These are phyloP conservation scores for Backusella westeae DNA, from an alignment of 192 early-diverging fungal genomes.

Conservation along the genomic window DNA sequence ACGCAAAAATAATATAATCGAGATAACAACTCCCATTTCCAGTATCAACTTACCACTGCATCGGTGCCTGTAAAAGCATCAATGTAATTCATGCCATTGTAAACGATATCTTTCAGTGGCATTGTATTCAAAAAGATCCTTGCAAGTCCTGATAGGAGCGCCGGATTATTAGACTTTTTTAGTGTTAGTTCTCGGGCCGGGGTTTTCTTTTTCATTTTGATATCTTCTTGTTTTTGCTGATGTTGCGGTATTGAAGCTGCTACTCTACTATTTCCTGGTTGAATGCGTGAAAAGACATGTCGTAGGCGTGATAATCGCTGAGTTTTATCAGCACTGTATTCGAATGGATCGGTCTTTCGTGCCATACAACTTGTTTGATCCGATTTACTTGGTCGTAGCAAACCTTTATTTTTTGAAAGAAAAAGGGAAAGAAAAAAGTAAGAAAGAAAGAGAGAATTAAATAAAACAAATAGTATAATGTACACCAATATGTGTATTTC, in stretches of 20 bases:
- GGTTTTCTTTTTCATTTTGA: background rate
- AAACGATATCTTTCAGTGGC: constrained; percentile 52
- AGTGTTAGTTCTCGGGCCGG: background rate
- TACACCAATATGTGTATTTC: background rate
- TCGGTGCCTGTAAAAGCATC: constrained; percentile 73
- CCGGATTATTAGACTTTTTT: constrained; percentile 44
- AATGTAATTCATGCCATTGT: constrained; percentile 74
- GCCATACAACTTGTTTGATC: background rate
- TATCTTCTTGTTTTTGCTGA: background rate
- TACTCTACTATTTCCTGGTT: background rate
- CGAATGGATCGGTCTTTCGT: background rate
- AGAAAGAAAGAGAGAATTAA: background rate
- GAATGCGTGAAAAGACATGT: background rate
- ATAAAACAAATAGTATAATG: background rate
- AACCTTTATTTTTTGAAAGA: background rate
- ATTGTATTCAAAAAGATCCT: constrained; percentile 57
- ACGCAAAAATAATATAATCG: constrained; percentile 30
- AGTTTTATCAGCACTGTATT: background rate
- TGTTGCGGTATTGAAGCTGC: background rate
- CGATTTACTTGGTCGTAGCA: constrained; percentile 9
- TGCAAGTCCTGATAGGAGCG: constrained; percentile 69
- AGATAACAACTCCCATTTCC: constrained; percentile 63
- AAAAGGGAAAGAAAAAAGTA: background rate
- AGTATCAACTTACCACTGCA: constrained; percentile 22
- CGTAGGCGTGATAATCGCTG: background rate